A percentile compares a stretch with the other conserved stretches of the same genome.
These are phyloP conservation scores for Pterulicium gracile DNA, from an alignment of 1,284 basidiomycete species.

Conservation along the genomic window DNA sequence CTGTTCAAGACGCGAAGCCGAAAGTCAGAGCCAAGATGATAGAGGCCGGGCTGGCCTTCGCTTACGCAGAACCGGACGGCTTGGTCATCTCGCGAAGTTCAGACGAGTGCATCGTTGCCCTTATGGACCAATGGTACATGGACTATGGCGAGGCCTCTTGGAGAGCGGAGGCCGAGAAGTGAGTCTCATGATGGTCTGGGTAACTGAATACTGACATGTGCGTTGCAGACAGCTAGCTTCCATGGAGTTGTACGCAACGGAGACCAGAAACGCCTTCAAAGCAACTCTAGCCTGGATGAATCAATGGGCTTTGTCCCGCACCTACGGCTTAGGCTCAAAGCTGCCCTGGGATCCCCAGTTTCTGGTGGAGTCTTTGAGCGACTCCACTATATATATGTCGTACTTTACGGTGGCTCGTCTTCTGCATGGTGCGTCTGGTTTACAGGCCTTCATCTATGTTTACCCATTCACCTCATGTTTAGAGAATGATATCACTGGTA, in stretches of 20 bases:
- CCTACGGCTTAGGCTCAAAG: conserved; percentile 93
- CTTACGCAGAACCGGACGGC: conserved; percentile 96
- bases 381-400: conserved; percentile 98
- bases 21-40: conserved; percentile 87
- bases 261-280: conserved; percentile 91
- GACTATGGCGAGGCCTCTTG: conserved; percentile 92
- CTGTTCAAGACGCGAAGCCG: conserved; percentile 85
- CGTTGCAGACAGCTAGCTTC: conserved; percentile 57
- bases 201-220: conserved; percentile 7
- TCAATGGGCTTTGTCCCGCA: conserved; percentile 97
- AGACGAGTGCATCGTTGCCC: conserved; percentile 95
- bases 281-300: conserved; percentile 92
- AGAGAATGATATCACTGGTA: conserved; percentile 73
- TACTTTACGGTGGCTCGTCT: conserved; percentile 95
- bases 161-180: conserved; percentile 83
- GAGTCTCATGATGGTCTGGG: conserved; percentile 17
- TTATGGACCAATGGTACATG: conserved; percentile 99
- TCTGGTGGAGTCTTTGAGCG: conserved; percentile 93
- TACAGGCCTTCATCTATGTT: background rate
- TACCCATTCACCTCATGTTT: conserved; percentile 5
- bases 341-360: conserved; percentile 97
- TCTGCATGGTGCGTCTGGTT: conserved; percentile 58
- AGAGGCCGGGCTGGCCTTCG: conserved; percentile 65
- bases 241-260: conserved; percentile 86
- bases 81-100: conserved; percentile 82